Percentiles rank a stretch among this genome's conserved stretches.
These are phyloP conservation scores for Liriodendron chinense DNA, from an alignment of 164 flowering plant species.

Conservation along the genomic window DNA sequence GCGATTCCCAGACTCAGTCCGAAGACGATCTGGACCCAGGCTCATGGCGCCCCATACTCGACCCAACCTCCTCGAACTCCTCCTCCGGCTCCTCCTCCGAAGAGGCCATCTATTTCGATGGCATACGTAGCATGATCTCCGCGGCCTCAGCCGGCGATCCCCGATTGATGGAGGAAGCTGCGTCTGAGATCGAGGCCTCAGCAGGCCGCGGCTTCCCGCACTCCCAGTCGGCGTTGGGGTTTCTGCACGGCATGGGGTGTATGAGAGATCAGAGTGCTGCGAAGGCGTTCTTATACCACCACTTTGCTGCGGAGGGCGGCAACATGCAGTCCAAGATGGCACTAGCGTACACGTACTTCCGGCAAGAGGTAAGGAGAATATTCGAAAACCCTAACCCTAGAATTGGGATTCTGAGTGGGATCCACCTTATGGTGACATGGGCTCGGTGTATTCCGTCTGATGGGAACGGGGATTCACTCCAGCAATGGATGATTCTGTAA, in stretches of 20 bases:
- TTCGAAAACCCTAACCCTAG: constrained; percentile 15
- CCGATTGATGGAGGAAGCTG: constrained; percentile 60
- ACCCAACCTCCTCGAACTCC: constrained; percentile 22
- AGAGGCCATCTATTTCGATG: constrained; percentile 47
- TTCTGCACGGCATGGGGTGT: constrained; percentile 66
- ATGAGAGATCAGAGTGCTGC: constrained; percentile 51
- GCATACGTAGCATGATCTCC: constrained; percentile 45
- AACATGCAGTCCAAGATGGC: constrained; percentile 90
- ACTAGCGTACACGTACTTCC: constrained; percentile 68
- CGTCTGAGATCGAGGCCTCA: constrained; percentile 51
- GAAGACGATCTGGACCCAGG: constrained; percentile 90
- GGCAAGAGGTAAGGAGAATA: constrained; percentile 59
- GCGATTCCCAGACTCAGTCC: constrained; percentile 50
- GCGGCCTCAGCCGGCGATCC: constrained; percentile 51
- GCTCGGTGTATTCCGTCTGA: too few species aligned
- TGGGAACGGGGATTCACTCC: background rate
- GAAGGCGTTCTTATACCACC: constrained; percentile 67
- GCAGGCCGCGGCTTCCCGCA: constrained; percentile 55
- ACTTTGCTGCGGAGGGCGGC: constrained; percentile 79
- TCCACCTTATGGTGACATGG: background rate
- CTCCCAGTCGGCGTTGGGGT: constrained; percentile 76
- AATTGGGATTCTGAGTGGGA: background rate
- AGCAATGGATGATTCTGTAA: too few species aligned
- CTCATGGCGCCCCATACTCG: constrained; percentile 86
- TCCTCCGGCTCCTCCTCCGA: constrained; percentile 8